A percentile compares a stretch with the other conserved stretches of the same genome.
Evolutionary conservation across 2,329 filamentous ascomycete species (phyloP).

Genomic region (Apiospora malaysiana): DNA sequence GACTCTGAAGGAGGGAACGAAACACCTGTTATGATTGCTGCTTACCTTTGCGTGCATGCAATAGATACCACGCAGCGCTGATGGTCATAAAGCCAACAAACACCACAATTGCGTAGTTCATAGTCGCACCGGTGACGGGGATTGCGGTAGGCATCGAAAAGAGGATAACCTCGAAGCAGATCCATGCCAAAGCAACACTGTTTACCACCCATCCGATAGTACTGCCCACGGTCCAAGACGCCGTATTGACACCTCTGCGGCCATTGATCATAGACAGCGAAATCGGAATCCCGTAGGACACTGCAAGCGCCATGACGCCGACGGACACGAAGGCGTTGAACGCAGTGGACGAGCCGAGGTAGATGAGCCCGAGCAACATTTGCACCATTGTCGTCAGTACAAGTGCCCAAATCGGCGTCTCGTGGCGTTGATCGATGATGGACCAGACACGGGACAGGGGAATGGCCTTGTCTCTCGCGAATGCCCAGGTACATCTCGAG

Average conservation of each 20-base stretch:
- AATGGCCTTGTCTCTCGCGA: slow-evolving; percentile 64
- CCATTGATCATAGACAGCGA: slow-evolving; percentile 53
- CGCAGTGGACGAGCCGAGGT: slow-evolving; percentile 62
- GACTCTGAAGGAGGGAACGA: neutral
- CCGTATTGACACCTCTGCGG: slow-evolving; percentile 53
- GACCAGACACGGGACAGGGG: slow-evolving; percentile 57
- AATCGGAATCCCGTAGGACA: slow-evolving; percentile 63
- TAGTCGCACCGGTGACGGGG: slow-evolving; percentile 36
- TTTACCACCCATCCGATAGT: slow-evolving; percentile 52
- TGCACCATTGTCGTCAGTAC: slow-evolving; percentile 59
- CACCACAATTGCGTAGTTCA: slow-evolving; percentile 62
- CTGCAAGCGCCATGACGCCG: slow-evolving; percentile 61
- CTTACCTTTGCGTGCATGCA: slow-evolving; percentile 58
- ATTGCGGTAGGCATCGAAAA: slow-evolving; percentile 50
- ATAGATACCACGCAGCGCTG: slow-evolving; percentile 53
- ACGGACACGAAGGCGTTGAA: slow-evolving; percentile 62
- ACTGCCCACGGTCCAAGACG: slow-evolving; percentile 52
- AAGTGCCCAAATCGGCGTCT: slow-evolving; percentile 62
- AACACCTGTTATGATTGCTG: slow-evolving; percentile 12
- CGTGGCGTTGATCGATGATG: slow-evolving; percentile 56
- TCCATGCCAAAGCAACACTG: slow-evolving; percentile 54
- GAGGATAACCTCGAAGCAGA: slow-evolving; percentile 56
- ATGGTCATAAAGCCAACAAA: slow-evolving; percentile 48
- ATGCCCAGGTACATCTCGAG: slow-evolving; percentile 70
- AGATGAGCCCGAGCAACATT: slow-evolving; percentile 61